Evolutionary conservation across 495 filamentous ascomycete species (phyloP).

Genomic region (Penicillium egyptiacum): DNA sequence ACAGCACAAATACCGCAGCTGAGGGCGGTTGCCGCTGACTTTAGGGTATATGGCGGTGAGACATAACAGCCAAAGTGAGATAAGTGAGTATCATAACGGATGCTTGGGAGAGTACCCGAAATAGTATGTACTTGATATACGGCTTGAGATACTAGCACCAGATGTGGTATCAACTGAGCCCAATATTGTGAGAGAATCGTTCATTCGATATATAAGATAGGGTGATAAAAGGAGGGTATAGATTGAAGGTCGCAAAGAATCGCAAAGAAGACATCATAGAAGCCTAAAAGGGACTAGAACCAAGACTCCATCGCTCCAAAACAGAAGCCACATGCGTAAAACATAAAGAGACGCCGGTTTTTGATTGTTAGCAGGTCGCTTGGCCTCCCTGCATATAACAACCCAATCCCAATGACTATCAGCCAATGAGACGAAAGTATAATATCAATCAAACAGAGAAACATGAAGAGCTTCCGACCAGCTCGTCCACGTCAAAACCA

Average conservation of each 20-base stretch:
- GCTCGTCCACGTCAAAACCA: not conserved
- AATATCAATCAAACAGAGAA: not conserved
- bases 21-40: not conserved
- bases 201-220: not conserved
- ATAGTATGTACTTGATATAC: not conserved
- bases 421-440: not conserved
- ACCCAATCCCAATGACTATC: not conserved
- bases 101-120: no score
- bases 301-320: conserved; percentile 6
- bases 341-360: not conserved
- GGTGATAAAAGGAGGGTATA: conserved; percentile 10
- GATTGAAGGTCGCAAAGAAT: not conserved
- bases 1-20: no score
- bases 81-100: no score
- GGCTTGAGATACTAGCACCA: not conserved
- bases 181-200: not conserved
- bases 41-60: no score
- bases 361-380: not conserved
- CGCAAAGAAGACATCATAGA: not conserved
- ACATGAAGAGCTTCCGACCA: not conserved
- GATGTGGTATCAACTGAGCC: not conserved
- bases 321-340: not conserved
- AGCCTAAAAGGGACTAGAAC: not conserved
- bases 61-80: no score
- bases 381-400: not conserved